Conservation (phyloP, 2,329 filamentous ascomycete species). For the Alternaria tenuissima region DNA sequence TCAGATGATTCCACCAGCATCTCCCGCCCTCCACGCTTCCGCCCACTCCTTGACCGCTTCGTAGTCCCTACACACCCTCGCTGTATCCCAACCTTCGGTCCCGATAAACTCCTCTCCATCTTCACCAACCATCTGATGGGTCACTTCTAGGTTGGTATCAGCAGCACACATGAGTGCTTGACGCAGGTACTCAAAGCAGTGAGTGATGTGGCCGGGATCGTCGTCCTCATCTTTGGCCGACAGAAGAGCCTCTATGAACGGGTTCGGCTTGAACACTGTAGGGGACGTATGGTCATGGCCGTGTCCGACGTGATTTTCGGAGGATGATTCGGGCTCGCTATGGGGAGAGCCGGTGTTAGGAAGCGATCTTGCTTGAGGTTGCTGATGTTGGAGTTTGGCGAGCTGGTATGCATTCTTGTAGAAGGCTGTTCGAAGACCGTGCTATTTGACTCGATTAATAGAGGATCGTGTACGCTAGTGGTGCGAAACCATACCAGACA, state of each 20-base stretch:
- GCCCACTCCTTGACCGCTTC: conserved; percentile 35
- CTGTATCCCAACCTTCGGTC: conserved; percentile 26
- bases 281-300: not conserved
- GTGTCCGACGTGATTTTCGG: not conserved
- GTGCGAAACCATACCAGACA: conserved; percentile 10
- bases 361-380: not conserved
- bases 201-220: conserved; percentile 5
- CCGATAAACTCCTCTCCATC: not conserved
- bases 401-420: conserved; percentile 14
- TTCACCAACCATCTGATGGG: not conserved
- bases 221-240: not conserved
- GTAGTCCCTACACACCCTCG: conserved; percentile 37
- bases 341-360: not conserved
- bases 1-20: conserved; percentile 2
- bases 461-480: not conserved
- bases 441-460: not conserved
- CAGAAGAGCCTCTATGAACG: conserved; percentile 9
- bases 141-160: conserved; percentile 33
- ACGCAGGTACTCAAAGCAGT: conserved; percentile 40
- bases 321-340: not conserved
- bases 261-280: conserved; percentile 1
- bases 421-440: conserved; percentile 8
- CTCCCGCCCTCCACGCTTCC: conserved; percentile 22
- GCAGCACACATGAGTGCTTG: conserved; percentile 38
- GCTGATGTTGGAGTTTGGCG: conserved; percentile 6